A percentile compares a stretch with the other conserved stretches of the same genome.
phyloP scores from a whole-genome alignment of 352 stramenopile genomes.

The Phytophthora pseudosyringae region DNA sequence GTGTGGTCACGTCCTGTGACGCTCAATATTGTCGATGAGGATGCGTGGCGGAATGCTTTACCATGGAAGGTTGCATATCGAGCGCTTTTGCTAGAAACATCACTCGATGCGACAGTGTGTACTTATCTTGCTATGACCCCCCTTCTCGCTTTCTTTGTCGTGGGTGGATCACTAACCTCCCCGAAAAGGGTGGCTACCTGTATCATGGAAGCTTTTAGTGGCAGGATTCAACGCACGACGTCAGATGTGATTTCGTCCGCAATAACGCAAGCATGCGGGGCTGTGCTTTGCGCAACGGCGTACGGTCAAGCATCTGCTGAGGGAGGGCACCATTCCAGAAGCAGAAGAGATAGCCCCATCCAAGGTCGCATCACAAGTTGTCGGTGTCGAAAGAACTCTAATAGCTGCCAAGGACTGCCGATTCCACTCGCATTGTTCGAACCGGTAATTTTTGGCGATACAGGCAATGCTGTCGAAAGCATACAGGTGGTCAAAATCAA shows the following conservation, averaged over 20 bases:
- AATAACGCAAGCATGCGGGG: constrained; percentile 42
- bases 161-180: constrained; percentile 37
- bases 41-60: constrained; percentile 49
- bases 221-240: constrained; percentile 38
- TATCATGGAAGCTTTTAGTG: constrained; percentile 49
- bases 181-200: constrained; percentile 45
- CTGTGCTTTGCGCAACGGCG: constrained; percentile 45
- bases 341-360: constrained; percentile 9
- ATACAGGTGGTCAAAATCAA: constrained; percentile 33
- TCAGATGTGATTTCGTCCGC: constrained; percentile 33
- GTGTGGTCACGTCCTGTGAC: constrained; percentile 49
- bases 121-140: constrained; percentile 48
- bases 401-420: constrained; percentile 18
- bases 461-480: constrained; percentile 4
- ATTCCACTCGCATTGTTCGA: constrained; percentile 46
- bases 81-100: constrained; percentile 41
- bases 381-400: constrained; percentile 29
- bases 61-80: constrained; percentile 49
- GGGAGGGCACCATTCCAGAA: background rate
- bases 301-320: constrained; percentile 31
- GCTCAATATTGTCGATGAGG: constrained; percentile 38
- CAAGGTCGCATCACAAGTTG: constrained; percentile 19
- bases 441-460: constrained; percentile 28
- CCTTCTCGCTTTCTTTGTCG: constrained; percentile 52
- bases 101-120: constrained; percentile 29